These are phyloP conservation scores for Boletus insuetus DNA, from an alignment of 768 basidiomycete species.

Conservation along the genomic window DNA sequence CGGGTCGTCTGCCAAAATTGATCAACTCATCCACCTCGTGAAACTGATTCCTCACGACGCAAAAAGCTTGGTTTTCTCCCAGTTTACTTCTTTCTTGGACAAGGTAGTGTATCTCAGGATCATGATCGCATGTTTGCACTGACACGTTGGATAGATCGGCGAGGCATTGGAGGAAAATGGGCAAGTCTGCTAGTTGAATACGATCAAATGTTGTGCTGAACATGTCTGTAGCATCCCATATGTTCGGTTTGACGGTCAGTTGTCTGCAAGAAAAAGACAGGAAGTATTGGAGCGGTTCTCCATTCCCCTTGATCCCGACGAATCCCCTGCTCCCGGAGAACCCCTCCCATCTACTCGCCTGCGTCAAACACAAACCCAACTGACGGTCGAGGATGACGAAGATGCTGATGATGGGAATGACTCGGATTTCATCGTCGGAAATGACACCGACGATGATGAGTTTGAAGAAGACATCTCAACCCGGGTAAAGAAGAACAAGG, in stretches of 20 bases:
- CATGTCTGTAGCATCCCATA: constrained; percentile 57
- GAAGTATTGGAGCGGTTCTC: constrained; percentile 75
- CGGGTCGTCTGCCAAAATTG: constrained; percentile 81
- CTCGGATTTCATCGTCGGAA: constrained; percentile 35
- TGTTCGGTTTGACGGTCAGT: constrained; percentile 80
- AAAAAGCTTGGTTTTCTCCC: constrained; percentile 87
- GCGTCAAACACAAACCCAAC: constrained; percentile 6
- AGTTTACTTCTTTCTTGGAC: constrained; percentile 84
- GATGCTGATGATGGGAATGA: constrained; percentile 28
- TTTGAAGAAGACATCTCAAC: constrained; percentile 30
- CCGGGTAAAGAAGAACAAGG: constrained; percentile 31
- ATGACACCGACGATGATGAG: constrained; percentile 29
- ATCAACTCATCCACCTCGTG: constrained; percentile 73
- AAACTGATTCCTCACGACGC: constrained; percentile 63
- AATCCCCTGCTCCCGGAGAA: constrained; percentile 16
- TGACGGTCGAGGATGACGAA: constrained; percentile 10
- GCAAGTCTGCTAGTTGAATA: constrained; percentile 33
- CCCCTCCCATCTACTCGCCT: constrained; percentile 10
- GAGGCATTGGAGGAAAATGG: constrained; percentile 63
- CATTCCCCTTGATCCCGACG: constrained; percentile 51
- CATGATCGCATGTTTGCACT: not conserved
- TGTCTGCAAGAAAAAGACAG: constrained; percentile 78
- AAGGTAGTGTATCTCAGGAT: constrained; percentile 43
- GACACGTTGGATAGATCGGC: constrained; percentile 53
- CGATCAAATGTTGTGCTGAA: constrained; percentile 1